A percentile compares a stretch with the other conserved stretches of the same genome.
Evolutionary conservation across 1,284 basidiomycete species (phyloP).

Genomic region (Cutaneotrichosporon sp.): DNA sequence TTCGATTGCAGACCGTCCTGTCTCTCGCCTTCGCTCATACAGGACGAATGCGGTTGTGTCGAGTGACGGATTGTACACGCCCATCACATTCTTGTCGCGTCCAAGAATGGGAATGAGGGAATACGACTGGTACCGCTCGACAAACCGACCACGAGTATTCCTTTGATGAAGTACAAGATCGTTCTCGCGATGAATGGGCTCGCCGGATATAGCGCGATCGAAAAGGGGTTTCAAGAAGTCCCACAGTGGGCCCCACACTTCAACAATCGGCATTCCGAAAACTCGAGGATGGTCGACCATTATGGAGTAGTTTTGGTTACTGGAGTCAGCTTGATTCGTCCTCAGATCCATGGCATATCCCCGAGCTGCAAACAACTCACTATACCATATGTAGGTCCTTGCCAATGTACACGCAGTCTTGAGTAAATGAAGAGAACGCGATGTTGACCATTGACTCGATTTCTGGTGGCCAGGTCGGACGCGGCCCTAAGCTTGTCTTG

Average conservation of each 20-base stretch:
- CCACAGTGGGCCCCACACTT: conserved; percentile 33
- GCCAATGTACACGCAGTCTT: neutral
- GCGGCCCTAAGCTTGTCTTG: neutral
- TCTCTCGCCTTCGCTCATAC: conserved; percentile 14
- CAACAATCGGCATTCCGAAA: conserved; percentile 26
- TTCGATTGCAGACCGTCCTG: conserved; percentile 15
- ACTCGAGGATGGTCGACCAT: conserved; percentile 27
- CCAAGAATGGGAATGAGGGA: conserved; percentile 32
- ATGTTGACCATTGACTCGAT: neutral
- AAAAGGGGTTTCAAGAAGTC: conserved; percentile 20
- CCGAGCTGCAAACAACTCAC: neutral
- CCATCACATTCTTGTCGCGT: conserved; percentile 6
- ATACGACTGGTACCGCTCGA: conserved; percentile 38
- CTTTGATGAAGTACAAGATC: conserved; percentile 26
- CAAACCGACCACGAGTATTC: conserved; percentile 17
- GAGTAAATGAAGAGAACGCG: conserved; percentile 1
- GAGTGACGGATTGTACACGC: conserved; percentile 21
- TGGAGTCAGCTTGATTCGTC: neutral
- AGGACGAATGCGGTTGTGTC: conserved; percentile 21
- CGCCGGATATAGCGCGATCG: conserved; percentile 17
- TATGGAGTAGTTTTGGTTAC: conserved; percentile 24
- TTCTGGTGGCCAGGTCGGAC: conserved; percentile 5
- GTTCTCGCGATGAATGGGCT: conserved; percentile 19
- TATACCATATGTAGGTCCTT: conserved; percentile 33
- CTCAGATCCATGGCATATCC: too few species aligned